Percentiles rank a stretch among this genome's conserved stretches.
These are phyloP conservation scores for Lyophyllum atratum DNA, from an alignment of 768 basidiomycete species.

Conservation along the genomic window DNA sequence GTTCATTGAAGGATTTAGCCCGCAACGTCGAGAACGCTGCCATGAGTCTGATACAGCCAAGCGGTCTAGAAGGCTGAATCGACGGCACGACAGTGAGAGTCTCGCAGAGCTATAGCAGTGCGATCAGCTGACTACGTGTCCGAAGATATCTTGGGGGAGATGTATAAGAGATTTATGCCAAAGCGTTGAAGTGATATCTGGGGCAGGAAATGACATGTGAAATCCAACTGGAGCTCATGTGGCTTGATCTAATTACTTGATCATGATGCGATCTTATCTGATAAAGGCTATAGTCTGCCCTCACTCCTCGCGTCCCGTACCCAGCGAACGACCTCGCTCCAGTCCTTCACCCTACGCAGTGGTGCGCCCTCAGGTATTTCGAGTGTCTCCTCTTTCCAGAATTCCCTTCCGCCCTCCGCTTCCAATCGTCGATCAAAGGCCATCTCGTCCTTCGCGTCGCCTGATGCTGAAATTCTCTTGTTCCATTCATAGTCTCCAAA, in stretches of 20 bases:
- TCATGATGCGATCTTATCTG: conserved; percentile 12
- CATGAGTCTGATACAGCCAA: conserved; percentile 21
- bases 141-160: neutral
- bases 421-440: conserved; percentile 51
- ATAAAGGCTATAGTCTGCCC: conserved; percentile 19
- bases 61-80: neutral
- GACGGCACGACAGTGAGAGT: neutral
- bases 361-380: conserved; percentile 50
- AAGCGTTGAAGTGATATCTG: neutral
- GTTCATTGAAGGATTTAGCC: conserved; percentile 33
- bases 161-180: neutral
- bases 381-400: conserved; percentile 58
- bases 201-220: conserved; percentile 3
- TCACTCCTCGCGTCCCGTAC: conserved; percentile 34
- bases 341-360: conserved; percentile 58
- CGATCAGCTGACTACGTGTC: neutral
- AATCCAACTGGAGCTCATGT: neutral
- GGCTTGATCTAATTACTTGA: neutral
- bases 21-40: conserved; percentile 34
- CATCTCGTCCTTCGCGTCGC: conserved; percentile 52
- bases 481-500: conserved; percentile 84
- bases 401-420: conserved; percentile 48
- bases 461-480: conserved; percentile 49
- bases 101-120: neutral
- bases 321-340: conserved; percentile 59